phyloP scores from a whole-genome alignment of 75 land plant genomes.

The Gnetum montanum region DNA sequence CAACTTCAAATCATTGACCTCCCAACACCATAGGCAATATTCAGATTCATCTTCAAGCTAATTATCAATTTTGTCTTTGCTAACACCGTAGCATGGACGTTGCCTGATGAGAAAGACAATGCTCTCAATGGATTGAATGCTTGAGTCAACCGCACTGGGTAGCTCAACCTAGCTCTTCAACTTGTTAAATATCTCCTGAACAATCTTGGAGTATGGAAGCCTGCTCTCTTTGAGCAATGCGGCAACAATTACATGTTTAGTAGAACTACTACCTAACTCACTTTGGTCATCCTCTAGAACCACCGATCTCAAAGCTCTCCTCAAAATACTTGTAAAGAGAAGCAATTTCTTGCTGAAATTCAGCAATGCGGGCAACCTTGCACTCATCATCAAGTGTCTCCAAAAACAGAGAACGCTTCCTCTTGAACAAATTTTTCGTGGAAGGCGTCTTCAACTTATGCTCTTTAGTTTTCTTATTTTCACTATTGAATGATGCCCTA shows the following conservation, averaged over 20 bases:
- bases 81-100: constrained; percentile 43
- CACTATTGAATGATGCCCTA: background rate
- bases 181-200: constrained; percentile 24
- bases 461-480: background rate
- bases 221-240: constrained; percentile 48
- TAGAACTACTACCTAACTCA: background rate
- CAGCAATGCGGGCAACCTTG: constrained; percentile 8
- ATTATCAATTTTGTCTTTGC: constrained; percentile 49
- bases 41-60: constrained; percentile 54
- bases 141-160: constrained; percentile 12
- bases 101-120: constrained; percentile 48
- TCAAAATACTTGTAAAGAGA: constrained; percentile 25
- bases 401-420: constrained; percentile 24
- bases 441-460: background rate
- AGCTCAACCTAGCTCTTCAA: constrained; percentile 15
- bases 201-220: constrained; percentile 40
- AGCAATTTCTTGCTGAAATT: constrained; percentile 18
- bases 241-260: constrained; percentile 26
- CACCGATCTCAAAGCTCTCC: constrained; percentile 13
- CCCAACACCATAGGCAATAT: constrained; percentile 74
- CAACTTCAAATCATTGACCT: too few species aligned
- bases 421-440: constrained; percentile 21
- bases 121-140: constrained; percentile 27
- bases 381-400: background rate
- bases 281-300: background rate